phyloP scores from a whole-genome alignment of 495 filamentous ascomycete species.

The Podospora sp. region DNA sequence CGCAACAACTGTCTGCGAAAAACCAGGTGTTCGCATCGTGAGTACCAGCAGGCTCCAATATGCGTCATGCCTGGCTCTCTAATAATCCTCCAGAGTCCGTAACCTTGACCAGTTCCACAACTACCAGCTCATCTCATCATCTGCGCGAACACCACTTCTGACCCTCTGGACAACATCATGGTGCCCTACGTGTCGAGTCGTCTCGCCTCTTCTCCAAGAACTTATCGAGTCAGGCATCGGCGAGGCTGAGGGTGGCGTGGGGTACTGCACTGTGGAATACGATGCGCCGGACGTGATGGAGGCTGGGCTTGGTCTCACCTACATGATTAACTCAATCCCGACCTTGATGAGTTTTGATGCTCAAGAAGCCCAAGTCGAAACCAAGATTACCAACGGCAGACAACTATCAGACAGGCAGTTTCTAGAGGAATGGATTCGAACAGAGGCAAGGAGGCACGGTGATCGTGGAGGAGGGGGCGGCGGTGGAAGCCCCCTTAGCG shows the following conservation, averaged over 20 bases:
- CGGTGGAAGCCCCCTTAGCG: constrained; percentile 20
- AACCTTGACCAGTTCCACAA: constrained; percentile 62
- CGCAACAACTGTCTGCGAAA: constrained; percentile 29
- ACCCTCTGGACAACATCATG: constrained; percentile 72
- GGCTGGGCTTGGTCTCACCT: constrained; percentile 56
- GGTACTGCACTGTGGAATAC: constrained; percentile 63
- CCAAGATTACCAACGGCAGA: constrained; percentile 56
- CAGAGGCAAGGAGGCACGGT: constrained; percentile 55
- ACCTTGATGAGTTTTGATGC: constrained; percentile 68
- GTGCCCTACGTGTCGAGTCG: constrained; percentile 60
- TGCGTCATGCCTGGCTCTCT: not conserved
- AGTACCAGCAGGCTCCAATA: constrained; percentile 23
- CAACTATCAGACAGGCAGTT: constrained; percentile 56
- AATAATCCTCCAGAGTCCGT: constrained; percentile 50
- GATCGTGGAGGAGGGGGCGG: constrained; percentile 47
- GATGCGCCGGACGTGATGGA: constrained; percentile 61
- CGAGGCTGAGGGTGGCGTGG: constrained; percentile 62
- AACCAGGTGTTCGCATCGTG: constrained; percentile 54
- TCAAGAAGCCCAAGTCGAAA: constrained; percentile 59
- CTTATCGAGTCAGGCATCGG: constrained; percentile 60
- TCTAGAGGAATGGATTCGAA: constrained; percentile 62
- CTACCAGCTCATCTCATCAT: constrained; percentile 60
- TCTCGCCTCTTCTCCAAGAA: constrained; percentile 55
- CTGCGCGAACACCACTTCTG: constrained; percentile 60
- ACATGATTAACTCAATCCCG: constrained; percentile 66